Conservation (phyloP, 108 stramenopile genomes). For the Thalassiosira profunda region DNA sequence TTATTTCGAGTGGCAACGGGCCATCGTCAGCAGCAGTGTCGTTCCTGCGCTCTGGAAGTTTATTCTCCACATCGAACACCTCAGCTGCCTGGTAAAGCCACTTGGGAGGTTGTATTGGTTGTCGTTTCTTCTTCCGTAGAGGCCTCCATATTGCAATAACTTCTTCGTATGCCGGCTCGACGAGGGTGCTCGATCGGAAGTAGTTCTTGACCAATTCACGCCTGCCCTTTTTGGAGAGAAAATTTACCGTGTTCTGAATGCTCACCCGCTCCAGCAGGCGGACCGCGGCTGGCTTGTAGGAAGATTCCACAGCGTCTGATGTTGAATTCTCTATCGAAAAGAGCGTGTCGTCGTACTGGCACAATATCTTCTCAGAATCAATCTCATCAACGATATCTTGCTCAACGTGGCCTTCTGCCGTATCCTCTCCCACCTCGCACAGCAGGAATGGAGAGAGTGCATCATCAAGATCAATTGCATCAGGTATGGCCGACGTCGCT, state of each 20-base stretch:
- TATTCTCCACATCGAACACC: slow-evolving; percentile 77
- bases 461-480: slow-evolving; percentile 19
- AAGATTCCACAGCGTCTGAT: no score
- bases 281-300: slow-evolving; percentile 27
- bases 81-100: slow-evolving; percentile 68
- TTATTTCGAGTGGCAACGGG: slow-evolving; percentile 69
- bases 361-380: no score
- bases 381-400: slow-evolving; percentile 28
- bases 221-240: slow-evolving; percentile 62
- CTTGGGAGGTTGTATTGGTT: slow-evolving; percentile 61
- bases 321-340: no score
- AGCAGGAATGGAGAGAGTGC: background rate
- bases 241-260: slow-evolving; percentile 76
- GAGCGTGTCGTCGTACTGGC: no score
- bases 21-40: background rate
- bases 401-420: no score
- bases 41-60: slow-evolving; percentile 27
- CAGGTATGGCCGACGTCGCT: background rate
- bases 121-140: slow-evolving; percentile 22
- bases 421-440: no score
- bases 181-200: slow-evolving; percentile 64
- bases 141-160: slow-evolving; percentile 83
- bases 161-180: slow-evolving; percentile 86
- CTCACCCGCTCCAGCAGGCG: slow-evolving; percentile 75
- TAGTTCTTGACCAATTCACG: slow-evolving; percentile 51